Conservation (phyloP, 2,329 filamentous ascomycete genomes). For the Calonectria honghensis region DNA sequence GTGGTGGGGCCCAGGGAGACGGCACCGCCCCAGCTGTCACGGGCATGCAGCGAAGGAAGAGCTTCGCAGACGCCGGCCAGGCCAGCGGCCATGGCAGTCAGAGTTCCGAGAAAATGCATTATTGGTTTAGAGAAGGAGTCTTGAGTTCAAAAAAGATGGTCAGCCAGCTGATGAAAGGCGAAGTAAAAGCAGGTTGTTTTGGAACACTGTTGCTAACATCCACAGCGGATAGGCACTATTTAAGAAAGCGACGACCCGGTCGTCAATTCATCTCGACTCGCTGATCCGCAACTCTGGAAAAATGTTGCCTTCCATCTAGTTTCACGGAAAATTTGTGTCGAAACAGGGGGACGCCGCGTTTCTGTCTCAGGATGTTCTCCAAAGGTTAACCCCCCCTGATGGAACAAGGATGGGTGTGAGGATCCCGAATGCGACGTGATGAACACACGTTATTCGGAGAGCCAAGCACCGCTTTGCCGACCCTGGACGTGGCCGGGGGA, state of each 20-base stretch:
- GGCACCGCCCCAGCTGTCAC: slow-evolving; percentile 47
- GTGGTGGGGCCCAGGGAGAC: slow-evolving; percentile 48
- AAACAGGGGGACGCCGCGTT: slow-evolving; percentile 27
- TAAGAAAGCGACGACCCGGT: slow-evolving; percentile 1
- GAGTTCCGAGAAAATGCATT: slow-evolving; percentile 40
- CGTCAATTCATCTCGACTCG: slow-evolving; percentile 4
- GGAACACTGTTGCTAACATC: neutral
- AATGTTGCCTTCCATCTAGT: slow-evolving; percentile 10
- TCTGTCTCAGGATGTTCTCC: slow-evolving; percentile 33
- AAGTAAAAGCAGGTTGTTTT: neutral
- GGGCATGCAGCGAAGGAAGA: slow-evolving; percentile 32
- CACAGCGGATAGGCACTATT: neutral
- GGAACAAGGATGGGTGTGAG: neutral
- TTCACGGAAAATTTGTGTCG: slow-evolving; percentile 25
- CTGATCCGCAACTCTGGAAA: slow-evolving; percentile 16
- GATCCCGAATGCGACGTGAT: neutral
- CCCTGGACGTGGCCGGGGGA: slow-evolving; percentile 1
- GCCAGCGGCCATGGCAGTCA: slow-evolving; percentile 42
- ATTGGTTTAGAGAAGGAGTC: neutral
- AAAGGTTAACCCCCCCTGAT: neutral
- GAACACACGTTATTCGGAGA: slow-evolving; percentile 18
- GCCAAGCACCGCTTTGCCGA: slow-evolving; percentile 23
- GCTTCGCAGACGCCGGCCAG: slow-evolving; percentile 39
- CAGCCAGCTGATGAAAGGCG: slow-evolving; percentile 31
- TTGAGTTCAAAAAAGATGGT: slow-evolving; percentile 5